phyloP scores from a whole-genome alignment of 139 green algal species.

The Chlorella sp. region DNA sequence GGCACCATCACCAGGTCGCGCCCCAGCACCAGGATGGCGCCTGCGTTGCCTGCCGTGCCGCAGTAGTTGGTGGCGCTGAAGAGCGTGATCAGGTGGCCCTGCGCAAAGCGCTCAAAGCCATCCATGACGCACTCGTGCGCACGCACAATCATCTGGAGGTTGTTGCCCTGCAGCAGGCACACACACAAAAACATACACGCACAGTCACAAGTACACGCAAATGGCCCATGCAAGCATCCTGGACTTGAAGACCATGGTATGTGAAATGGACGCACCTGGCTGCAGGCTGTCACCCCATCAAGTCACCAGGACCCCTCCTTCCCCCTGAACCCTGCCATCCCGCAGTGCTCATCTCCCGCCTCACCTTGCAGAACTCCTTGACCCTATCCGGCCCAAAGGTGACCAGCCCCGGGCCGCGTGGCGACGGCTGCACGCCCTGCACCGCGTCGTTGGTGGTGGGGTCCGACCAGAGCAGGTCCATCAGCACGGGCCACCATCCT shows the following conservation, averaged over 20 bases:
- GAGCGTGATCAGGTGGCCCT: conserved; percentile 93
- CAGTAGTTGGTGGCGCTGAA: conserved; percentile 99
- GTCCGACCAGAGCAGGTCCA: conserved; percentile 98
- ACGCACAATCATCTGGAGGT: conserved; percentile 97
- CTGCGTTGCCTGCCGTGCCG: conserved; percentile 94
- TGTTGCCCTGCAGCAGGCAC: conserved; percentile 76
- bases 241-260: background rate
- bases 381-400: conserved; percentile 97
- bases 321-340: background rate
- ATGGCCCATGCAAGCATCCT: background rate
- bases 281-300: background rate
- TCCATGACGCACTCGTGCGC: conserved; percentile 99
- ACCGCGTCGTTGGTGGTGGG: conserved; percentile 94
- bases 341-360: background rate
- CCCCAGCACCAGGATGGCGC: conserved; percentile 92
- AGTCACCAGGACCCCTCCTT: background rate
- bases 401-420: conserved; percentile 86
- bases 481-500: conserved; percentile 82
- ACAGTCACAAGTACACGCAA: too few species aligned
- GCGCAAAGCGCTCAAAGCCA: conserved; percentile 98
- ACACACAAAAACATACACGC: too few species aligned
- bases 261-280: background rate
- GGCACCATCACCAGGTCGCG: conserved; percentile 96
- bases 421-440: conserved; percentile 89
- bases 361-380: conserved; percentile 93